Evolutionary conservation across 208 protist genomes (phyloP).

Genomic region (Phytomonas francai): DNA sequence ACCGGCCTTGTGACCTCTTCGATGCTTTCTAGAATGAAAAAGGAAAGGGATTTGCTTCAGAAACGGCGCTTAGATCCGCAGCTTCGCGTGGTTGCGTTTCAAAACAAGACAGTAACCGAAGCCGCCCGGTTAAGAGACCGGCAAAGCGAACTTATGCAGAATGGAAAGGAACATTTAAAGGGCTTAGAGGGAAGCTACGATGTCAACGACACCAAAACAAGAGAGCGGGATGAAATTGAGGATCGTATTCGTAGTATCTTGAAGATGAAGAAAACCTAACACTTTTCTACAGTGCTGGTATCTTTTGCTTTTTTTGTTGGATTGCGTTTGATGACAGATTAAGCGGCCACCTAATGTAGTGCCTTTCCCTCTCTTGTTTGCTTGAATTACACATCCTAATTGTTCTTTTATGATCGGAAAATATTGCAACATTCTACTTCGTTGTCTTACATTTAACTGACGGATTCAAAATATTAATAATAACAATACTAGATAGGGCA

Average conservation of each 20-base stretch:
- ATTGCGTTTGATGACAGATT: too few species aligned
- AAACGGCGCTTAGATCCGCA: constrained; percentile 71
- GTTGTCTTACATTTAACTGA: constrained; percentile 6
- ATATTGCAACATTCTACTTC: neutral
- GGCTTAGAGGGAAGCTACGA: too few species aligned
- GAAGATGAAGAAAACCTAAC: constrained; percentile 19
- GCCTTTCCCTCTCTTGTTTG: too few species aligned
- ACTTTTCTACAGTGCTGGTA: too few species aligned
- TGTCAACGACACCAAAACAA: too few species aligned
- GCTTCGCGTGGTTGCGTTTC: constrained; percentile 35
- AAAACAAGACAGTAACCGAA: constrained; percentile 55
- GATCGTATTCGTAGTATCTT: constrained; percentile 29
- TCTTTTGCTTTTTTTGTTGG: too few species aligned
- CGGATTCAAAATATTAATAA: constrained; percentile 10
- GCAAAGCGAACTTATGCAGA: constrained; percentile 2
- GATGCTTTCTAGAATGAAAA: constrained; percentile 40
- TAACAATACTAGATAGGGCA: constrained; percentile 1
- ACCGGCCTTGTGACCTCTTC: constrained; percentile 54
- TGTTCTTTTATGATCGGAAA: neutral
- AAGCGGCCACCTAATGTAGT: too few species aligned
- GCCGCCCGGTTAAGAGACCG: constrained; percentile 29
- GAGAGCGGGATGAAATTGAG: constrained; percentile 16
- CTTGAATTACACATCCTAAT: too few species aligned
- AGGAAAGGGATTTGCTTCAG: constrained; percentile 52
- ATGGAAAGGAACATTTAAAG: too few species aligned